Evolutionary conservation across 2,329 filamentous ascomycete species (phyloP), one percentile per base, ranked within the genome.

Genomic region (Microascus cirrosus): DNA sequence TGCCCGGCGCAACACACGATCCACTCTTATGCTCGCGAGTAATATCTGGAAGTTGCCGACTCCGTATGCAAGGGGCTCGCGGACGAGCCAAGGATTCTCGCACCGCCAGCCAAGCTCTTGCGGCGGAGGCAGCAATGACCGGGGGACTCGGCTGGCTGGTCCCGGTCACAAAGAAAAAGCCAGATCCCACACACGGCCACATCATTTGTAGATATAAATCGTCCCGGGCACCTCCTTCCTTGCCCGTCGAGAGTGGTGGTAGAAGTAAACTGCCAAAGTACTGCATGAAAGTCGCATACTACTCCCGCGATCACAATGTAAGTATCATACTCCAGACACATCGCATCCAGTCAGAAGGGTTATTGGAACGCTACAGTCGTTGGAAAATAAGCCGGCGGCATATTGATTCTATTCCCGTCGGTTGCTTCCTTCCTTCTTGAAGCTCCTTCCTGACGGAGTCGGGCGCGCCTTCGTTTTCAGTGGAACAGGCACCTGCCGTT

Each of bases 21-120:
- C 54, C 54, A 55, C 54, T 13, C 54, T 24, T 48, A 34, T 42
- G 54, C 20, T 42, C 18, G 15, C 36, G 12, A 42, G 12, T 42
- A 18, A 42, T 34, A 55, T 45, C 28, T 45, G 20, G 22, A 55
- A 3, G 11, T 24, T 24, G 39, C 54, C 42, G 54, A 55, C 42
- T 42, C 54, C 36, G 42, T 45, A 56, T 56, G 55, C 55, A 56
- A 56, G 55, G 55, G 18, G 35, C 55, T 25, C 32, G 55, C 39
- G 39, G 39, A 51, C 55, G 55, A 51, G 28, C 39, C 55, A 32
- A 56, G 39, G 54, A 55, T 55, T 45, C 42, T 55, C 55, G 8
- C 28, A 32, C 28, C 28, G 28, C 28, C 28, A 32, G 28, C 28
- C 28, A 32, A 32, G 28, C 4, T 8, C 4, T 32, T 32, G 4